A percentile compares a stretch with the other conserved stretches of the same genome.
Conservation (phyloP, 805 yeast genomes). For the Saccharomycopsis vini region DNA sequence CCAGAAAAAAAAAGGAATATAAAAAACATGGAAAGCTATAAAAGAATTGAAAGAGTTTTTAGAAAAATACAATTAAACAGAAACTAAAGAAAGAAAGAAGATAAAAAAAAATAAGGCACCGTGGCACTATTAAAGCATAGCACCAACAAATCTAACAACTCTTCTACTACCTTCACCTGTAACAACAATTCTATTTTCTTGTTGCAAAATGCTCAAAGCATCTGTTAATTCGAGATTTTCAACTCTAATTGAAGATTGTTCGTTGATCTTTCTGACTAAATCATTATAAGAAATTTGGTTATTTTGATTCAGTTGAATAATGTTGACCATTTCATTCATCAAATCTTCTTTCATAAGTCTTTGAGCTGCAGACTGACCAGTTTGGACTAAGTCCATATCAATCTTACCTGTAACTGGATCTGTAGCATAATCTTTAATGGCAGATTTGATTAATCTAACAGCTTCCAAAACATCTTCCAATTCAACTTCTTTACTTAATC, state of each 20-base stretch:
- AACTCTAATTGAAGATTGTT: slow-evolving; percentile 51
- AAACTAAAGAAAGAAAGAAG: too few species aligned
- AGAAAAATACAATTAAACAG: too few species aligned
- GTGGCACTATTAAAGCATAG: too few species aligned
- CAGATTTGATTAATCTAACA: slow-evolving; percentile 83
- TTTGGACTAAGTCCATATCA: slow-evolving; percentile 94
- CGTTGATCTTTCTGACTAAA: slow-evolving; percentile 54
- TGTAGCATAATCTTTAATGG: slow-evolving; percentile 95
- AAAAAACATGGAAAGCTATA: too few species aligned
- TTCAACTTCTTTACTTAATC: slow-evolving; percentile 63
- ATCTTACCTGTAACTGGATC: slow-evolving; percentile 96
- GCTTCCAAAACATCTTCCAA: slow-evolving; percentile 85
- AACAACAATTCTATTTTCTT: slow-evolving; percentile 60
- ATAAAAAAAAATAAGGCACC: too few species aligned
- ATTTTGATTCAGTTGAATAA: slow-evolving; percentile 41
- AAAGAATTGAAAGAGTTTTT: too few species aligned
- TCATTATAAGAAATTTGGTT: slow-evolving; percentile 49
- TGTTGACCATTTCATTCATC: slow-evolving; percentile 46
- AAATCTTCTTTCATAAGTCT: slow-evolving; percentile 69
- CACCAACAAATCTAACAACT: slow-evolving; percentile 14
- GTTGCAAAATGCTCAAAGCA: slow-evolving; percentile 55
- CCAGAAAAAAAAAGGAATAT: too few species aligned
- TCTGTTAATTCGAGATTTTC: slow-evolving; percentile 67
- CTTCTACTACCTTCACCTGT: slow-evolving; percentile 68
- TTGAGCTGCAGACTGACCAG: slow-evolving; percentile 87